Evolutionary conservation across 2,329 filamentous ascomycete genomes (phyloP).

Genomic region (Parascedosporium putredinis): DNA sequence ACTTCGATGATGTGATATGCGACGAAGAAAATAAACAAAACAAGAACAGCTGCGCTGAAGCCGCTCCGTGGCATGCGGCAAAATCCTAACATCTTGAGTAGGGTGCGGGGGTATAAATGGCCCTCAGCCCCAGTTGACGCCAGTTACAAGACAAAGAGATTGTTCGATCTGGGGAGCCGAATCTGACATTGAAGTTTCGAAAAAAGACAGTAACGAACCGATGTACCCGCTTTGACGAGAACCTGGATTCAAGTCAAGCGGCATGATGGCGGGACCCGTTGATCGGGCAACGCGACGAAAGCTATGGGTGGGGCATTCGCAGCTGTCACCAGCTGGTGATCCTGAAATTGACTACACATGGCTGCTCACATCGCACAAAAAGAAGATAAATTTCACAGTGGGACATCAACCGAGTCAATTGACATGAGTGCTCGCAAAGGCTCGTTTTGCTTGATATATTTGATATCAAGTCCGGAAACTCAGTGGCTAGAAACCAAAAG

Average conservation of each 20-base stretch:
- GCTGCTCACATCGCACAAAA: background rate
- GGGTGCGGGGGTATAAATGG: no score
- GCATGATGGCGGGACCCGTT: background rate
- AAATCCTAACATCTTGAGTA: background rate
- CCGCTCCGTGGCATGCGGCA: slow-evolving; percentile 6
- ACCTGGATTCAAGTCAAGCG: background rate
- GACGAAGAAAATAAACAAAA: slow-evolving; percentile 8
- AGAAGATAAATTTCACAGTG: background rate
- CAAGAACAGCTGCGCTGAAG: slow-evolving; percentile 1
- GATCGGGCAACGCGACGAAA: background rate
- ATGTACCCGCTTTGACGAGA: background rate
- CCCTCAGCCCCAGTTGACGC: no score
- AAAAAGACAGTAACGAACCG: background rate
- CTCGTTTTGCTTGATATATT: slow-evolving; percentile 6
- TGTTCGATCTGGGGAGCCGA: no score
- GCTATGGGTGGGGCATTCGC: no score
- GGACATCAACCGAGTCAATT: slow-evolving; percentile 7
- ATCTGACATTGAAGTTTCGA: no score
- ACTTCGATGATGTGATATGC: slow-evolving; percentile 2
- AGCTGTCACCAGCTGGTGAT: no score
- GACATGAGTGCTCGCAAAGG: background rate
- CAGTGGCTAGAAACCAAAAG: slow-evolving; percentile 6
- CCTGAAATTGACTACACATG: background rate
- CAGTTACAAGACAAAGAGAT: no score
- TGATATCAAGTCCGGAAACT: slow-evolving; percentile 7